A percentile compares a stretch with the other conserved stretches of the same genome.
These are phyloP conservation scores for Hypoxylon sp. DNA, from an alignment of 2,329 filamentous ascomycete species.

Conservation along the genomic window DNA sequence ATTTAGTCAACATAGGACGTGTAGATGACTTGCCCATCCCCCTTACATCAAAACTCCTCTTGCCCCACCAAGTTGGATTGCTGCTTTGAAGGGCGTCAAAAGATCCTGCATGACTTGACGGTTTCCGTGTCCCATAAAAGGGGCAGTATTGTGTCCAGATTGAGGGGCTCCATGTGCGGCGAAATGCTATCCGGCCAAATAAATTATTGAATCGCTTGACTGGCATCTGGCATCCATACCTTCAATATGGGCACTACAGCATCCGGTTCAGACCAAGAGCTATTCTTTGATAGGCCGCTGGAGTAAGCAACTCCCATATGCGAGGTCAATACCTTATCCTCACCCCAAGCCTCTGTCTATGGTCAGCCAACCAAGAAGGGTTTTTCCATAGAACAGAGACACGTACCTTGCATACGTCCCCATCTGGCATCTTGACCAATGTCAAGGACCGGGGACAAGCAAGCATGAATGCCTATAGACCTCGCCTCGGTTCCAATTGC, in stretches of 20 bases:
- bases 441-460: constrained; percentile 61
- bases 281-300: constrained; percentile 61
- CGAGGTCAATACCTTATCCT: constrained; percentile 61
- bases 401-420: constrained; percentile 60
- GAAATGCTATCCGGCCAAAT: constrained; percentile 55
- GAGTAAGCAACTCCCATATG: constrained; percentile 62
- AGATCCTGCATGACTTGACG: constrained; percentile 61
- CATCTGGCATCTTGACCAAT: constrained; percentile 61
- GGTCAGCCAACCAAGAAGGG: constrained; percentile 31
- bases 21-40: neutral
- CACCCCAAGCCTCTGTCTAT: constrained; percentile 60
- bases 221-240: constrained; percentile 40
- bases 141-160: constrained; percentile 60
- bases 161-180: constrained; percentile 61
- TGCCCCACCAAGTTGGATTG: constrained; percentile 59
- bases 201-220: neutral
- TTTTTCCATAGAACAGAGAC: neutral
- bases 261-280: constrained; percentile 59
- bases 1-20: constrained; percentile 6
- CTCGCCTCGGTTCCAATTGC: constrained; percentile 61
- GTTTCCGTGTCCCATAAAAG: constrained; percentile 61
- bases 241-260: constrained; percentile 62
- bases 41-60: constrained; percentile 61
- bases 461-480: constrained; percentile 62
- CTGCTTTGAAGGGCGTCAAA: constrained; percentile 61